phyloP scores from a whole-genome alignment of 2,329 filamentous ascomycete species.

The Pyrenochaeta sp. region DNA sequence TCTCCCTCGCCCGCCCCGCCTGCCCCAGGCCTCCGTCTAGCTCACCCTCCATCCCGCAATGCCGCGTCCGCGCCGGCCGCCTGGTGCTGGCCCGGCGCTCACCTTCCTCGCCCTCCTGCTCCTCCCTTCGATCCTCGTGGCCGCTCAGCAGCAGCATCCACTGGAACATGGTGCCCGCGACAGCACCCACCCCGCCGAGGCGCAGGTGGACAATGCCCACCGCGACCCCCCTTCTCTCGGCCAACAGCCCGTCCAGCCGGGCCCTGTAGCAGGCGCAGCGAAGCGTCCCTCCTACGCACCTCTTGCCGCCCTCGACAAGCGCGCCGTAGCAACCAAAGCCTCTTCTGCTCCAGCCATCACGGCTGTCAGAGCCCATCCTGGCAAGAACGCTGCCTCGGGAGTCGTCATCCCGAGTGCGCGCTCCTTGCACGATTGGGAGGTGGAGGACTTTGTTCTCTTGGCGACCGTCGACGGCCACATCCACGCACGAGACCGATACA shows the following conservation, averaged over 20 bases:
- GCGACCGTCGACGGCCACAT: slow-evolving; percentile 99
- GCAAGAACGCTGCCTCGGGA: slow-evolving; percentile 58
- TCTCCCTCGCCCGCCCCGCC: slow-evolving; percentile 38
- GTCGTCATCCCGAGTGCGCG: slow-evolving; percentile 77
- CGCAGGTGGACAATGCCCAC: slow-evolving; percentile 28
- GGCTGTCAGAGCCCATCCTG: slow-evolving; percentile 94
- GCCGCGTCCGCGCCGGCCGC: slow-evolving; percentile 52
- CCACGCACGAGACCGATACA: slow-evolving; percentile 88
- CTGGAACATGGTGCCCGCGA: slow-evolving; percentile 33
- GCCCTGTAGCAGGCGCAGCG: slow-evolving; percentile 24
- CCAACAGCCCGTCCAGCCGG: slow-evolving; percentile 14
- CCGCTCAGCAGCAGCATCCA: slow-evolving; percentile 54
- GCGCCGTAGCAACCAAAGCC: slow-evolving; percentile 89
- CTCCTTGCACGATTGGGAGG: slow-evolving; percentile 98
- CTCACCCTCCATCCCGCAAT: slow-evolving; percentile 37
- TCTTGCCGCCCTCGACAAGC: slow-evolving; percentile 70
- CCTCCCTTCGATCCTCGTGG: slow-evolving; percentile 45
- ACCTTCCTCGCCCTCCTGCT: slow-evolving; percentile 47
- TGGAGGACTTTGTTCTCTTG: slow-evolving; percentile 99
- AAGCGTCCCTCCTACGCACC: slow-evolving; percentile 37
- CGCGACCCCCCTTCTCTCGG: slow-evolving; percentile 22
- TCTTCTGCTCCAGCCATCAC: slow-evolving; percentile 80
- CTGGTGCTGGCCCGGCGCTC: slow-evolving; percentile 49
- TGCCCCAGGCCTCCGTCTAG: slow-evolving; percentile 38
- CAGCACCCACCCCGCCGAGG: slow-evolving; percentile 37